Conservation (phyloP, 2,329 filamentous ascomycete species). For the Lachnellula subtilissima region DNA sequence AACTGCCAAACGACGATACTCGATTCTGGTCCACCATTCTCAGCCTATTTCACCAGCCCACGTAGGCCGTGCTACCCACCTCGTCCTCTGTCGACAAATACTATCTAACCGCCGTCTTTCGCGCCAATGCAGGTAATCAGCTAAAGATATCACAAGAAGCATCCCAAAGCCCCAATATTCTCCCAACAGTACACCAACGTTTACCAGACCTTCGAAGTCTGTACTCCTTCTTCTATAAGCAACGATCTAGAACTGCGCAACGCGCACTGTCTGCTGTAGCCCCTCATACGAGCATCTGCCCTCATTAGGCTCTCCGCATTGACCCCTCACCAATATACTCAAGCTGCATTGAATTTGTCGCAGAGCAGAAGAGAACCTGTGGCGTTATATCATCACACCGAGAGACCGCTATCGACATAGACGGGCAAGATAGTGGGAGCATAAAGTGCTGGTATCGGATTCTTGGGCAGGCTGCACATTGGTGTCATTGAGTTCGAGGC, state of each 20-base stretch:
- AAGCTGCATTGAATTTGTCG: neutral
- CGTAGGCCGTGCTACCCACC: neutral
- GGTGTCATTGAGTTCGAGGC: constrained; percentile 1
- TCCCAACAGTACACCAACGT: neutral
- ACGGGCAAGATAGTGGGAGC: neutral
- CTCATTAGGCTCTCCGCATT: neutral
- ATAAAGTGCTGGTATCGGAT: neutral
- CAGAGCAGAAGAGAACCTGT: neutral
- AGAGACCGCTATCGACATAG: neutral
- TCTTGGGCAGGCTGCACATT: neutral
- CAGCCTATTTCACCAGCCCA: neutral
- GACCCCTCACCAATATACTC: constrained; percentile 2
- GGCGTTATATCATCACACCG: neutral
- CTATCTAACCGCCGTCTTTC: neutral
- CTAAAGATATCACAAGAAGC: neutral
- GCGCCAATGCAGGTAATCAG: neutral
- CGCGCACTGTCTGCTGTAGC: neutral
- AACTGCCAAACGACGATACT: neutral
- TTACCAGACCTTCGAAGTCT: neutral
- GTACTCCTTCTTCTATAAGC: neutral
- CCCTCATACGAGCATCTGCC: neutral
- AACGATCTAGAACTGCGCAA: neutral
- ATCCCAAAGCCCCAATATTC: neutral
- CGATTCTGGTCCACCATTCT: neutral
- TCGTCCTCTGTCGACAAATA: neutral